Percentiles rank a stretch among this genome's conserved stretches.
Conservation (phyloP, 2,329 filamentous ascomycete genomes). For the Thielaviopsis populi region DNA sequence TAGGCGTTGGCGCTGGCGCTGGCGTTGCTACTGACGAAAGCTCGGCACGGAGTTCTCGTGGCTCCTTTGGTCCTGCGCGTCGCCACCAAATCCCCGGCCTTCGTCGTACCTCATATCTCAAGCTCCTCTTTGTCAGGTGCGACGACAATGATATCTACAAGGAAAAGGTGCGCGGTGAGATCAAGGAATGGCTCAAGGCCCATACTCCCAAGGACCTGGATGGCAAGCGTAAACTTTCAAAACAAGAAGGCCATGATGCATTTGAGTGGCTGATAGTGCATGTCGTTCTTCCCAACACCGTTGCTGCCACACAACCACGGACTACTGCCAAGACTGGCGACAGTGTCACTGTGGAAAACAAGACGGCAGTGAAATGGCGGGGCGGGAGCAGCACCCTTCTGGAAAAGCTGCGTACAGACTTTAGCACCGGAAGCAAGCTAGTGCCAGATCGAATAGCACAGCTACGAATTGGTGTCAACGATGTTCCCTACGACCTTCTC, state of each 20-base stretch:
- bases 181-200: constrained; percentile 83
- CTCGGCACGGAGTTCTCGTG: neutral
- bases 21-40: constrained; percentile 24
- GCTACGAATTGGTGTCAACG: constrained; percentile 60
- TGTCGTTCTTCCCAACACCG: constrained; percentile 75
- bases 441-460: constrained; percentile 68
- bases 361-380: constrained; percentile 52
- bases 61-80: constrained; percentile 36
- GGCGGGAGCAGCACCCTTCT: constrained; percentile 68
- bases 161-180: constrained; percentile 54
- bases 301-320: constrained; percentile 63
- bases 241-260: constrained; percentile 85
- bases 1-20: constrained; percentile 26
- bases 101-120: constrained; percentile 84
- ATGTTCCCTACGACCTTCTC: constrained; percentile 49
- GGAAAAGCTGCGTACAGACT: constrained; percentile 81
- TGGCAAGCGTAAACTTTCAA: constrained; percentile 35
- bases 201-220: constrained; percentile 40
- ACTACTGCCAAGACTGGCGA: constrained; percentile 40
- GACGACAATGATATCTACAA: constrained; percentile 96
- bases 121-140: constrained; percentile 75
- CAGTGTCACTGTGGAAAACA: constrained; percentile 46
- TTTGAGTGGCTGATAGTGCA: constrained; percentile 93
- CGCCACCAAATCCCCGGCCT: constrained; percentile 92
- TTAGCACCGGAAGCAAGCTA: constrained; percentile 58